Conservation (phyloP, 352 stramenopile genomes). For the Pythium rishiriense region DNA sequence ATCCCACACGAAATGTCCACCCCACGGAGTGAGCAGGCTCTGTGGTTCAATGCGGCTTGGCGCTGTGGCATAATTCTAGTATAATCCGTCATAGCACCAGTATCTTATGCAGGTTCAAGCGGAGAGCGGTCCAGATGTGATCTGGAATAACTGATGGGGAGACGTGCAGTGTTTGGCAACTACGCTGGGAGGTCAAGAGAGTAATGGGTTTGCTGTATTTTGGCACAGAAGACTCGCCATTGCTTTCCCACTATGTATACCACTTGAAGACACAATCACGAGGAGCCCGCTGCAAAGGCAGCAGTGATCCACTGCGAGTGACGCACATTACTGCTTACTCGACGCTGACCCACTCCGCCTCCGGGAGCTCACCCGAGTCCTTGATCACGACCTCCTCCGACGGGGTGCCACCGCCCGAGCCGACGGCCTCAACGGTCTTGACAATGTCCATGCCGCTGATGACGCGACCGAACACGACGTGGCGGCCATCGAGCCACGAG, state of each 20-base stretch:
- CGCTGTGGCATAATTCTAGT: too few relatives aligned
- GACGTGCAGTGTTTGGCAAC: too few relatives aligned
- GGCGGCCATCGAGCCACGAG: conserved; percentile 86
- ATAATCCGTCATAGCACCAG: too few relatives aligned
- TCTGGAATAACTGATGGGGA: too few relatives aligned
- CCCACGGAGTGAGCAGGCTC: too few relatives aligned
- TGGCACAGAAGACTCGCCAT: not conserved
- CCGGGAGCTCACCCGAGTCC: conserved; percentile 92
- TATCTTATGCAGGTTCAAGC: too few relatives aligned
- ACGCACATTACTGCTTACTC: conserved; percentile 23
- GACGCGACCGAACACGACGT: conserved; percentile 94
- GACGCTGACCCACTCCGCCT: conserved; percentile 48
- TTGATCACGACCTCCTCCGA: conserved; percentile 89
- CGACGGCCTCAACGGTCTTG: conserved; percentile 94
- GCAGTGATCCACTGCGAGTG: not conserved
- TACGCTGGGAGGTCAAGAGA: too few relatives aligned
- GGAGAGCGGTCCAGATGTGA: too few relatives aligned
- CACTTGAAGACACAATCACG: not conserved
- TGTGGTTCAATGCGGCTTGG: too few relatives aligned
- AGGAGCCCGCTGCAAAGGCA: not conserved
- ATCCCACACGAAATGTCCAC: too few relatives aligned
- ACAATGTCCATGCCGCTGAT: conserved; percentile 96
- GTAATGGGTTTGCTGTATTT: not conserved
- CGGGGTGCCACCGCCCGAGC: conserved; percentile 90
- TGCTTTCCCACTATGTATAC: not conserved